Evolutionary conservation across 805 yeast genomes (phyloP), one percentile per base, ranked within the genome.

Genomic region (Helenozyma baotianmanensis): DNA sequence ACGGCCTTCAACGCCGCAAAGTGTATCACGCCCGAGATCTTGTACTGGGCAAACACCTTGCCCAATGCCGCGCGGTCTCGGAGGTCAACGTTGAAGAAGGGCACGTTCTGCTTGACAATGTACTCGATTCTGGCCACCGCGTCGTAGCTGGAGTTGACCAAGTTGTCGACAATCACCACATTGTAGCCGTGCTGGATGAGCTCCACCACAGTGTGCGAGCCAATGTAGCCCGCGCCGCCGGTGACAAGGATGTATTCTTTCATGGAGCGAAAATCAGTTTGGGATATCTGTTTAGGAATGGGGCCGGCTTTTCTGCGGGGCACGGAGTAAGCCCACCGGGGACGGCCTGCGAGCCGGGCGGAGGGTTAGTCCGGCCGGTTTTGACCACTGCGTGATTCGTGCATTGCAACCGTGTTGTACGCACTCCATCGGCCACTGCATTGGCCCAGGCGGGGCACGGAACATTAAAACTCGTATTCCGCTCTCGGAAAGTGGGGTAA

Each of bases 181-280:
- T 79, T 70, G 48, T 77, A 72, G 16, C 85, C 86, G 32, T 73
- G 67, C 39, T 72, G 69, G 30, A 79, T 53, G 33, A 80, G 67
- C 47, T 76, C 82, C 29, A 78, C 75, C 12, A 73, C 84, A 1
- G 90, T 80, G 53, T 84, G 92, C 8, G 90, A 80, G 16, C 92
- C 94, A 50, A 85, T 82, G 59, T 84, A 84, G 14, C 95, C 92
- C 17, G 90, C 85, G 29, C 94, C 94, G 27, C 94, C 94, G 14
- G 92, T 82, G 18, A 84, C 89, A 33, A 82, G 64, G 27, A 80
- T 76, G 53, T 64, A 65, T 6, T 38, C 28, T 17, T 34, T 18
- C 19, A 17, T 17, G 19, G 19, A n/a, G n/a, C n/a, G n/a, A n/a
- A n/a, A n/a, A n/a, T n/a, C n/a, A n/a, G n/a, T n/a, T n/a, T n/a